These are phyloP conservation scores for Themeda triandra DNA, from an alignment of 176 grass and related monocot species.

Conservation along the genomic window DNA sequence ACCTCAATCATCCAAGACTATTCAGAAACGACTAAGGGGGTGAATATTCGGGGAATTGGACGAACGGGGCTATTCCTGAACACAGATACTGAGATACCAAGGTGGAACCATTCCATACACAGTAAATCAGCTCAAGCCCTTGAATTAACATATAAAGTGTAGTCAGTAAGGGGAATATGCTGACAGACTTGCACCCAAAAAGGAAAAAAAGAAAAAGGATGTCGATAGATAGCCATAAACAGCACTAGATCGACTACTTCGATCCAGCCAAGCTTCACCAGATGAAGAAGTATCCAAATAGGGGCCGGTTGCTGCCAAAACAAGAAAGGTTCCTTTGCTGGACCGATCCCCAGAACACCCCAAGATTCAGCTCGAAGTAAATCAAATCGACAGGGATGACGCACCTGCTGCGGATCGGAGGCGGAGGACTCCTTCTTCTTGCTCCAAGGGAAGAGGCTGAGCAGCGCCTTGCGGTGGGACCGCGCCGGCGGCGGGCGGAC, in stretches of 20 bases:
- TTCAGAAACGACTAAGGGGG: not conserved
- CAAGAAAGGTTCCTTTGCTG: not conserved
- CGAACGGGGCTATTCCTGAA: not conserved
- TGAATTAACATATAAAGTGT: not conserved
- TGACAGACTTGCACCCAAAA: not conserved
- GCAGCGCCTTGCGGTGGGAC: constrained; percentile 37
- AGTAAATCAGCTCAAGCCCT: not conserved
- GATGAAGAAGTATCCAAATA: not conserved
- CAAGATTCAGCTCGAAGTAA: not conserved
- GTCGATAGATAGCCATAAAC: not conserved
- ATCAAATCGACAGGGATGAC: not conserved
- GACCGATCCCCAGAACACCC: not conserved
- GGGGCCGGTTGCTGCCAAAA: not conserved
- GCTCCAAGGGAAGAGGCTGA: constrained; percentile 50
- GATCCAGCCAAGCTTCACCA: not conserved
- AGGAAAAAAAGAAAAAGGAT: not conserved
- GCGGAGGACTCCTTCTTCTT: constrained; percentile 33
- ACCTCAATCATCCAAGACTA: not conserved
- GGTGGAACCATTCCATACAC: not conserved
- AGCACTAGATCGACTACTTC: not conserved
- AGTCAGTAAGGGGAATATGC: not conserved
- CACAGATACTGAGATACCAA: not conserved
- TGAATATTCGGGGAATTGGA: not conserved
- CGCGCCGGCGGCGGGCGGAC: constrained; percentile 39
- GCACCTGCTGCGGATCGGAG: constrained; percentile 53